Evolutionary conservation across 768 basidiomycete genomes (phyloP), one percentile per base, ranked within the genome.

Genomic region (Trametes sanguinea): DNA sequence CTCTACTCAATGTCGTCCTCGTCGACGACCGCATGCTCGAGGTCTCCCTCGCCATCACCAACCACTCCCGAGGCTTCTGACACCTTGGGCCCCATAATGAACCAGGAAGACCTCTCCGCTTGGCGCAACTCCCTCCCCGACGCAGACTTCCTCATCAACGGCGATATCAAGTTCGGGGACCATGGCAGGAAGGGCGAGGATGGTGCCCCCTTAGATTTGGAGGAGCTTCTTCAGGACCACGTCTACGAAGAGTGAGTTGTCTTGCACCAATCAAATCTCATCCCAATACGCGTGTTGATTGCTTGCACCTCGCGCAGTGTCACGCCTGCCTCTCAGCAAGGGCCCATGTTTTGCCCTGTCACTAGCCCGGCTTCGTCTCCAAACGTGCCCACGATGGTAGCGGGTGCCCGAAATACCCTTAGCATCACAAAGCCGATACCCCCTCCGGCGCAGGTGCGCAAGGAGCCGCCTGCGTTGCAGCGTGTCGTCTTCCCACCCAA

Each of bases 1-100:
- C 35, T 6, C 65, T 55, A 60, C 54, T 22, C 61, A 71, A 86
- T 86, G 86, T 85, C 86, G 64, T 82, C 85, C 62, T 83, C 86
- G 68, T 81, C 86, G 11, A 74, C 80, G 44, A 78, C 84, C 17
- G 80, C 80, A 32, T 75, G 77, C 69, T 89, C 90, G 56, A 86
- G 90, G 47, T 90, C 89, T 4, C 81, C 88, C 1, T 90, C 90
- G 0, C 90, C 90, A 6, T 74, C 89, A 0, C 89, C 89, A 6
- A 76, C 79, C 48, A 90, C 89, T 0, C 88, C 90, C 55, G 87
- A 87, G 53, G 75, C 84, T 0, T 81, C 81, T 13, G 86, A 89
- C 68, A 74, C 75, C n/a, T 70, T 79, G 0, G 81, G 83, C 57
- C 75, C 80, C 6, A 71, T 84, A 47, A 69, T 78, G 62, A 80